These are phyloP conservation scores for Aspergillus fructus DNA, from an alignment of 2,329 filamentous ascomycete species.

Conservation along the genomic window DNA sequence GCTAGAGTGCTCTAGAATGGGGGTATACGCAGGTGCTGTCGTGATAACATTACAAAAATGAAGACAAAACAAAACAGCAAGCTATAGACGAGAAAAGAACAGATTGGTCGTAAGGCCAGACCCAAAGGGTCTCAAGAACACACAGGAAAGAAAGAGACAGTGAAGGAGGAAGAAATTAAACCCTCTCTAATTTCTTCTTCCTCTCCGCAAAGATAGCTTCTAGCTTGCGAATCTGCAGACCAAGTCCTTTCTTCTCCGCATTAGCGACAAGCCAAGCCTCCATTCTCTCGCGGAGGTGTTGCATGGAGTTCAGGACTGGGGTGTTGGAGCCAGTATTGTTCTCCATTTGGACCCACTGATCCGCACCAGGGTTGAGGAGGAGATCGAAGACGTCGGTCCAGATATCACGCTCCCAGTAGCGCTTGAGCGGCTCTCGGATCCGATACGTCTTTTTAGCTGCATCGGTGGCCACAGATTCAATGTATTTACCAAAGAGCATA, in stretches of 20 bases:
- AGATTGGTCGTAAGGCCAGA: background rate
- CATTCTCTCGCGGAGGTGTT: constrained; percentile 71
- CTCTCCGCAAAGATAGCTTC: constrained; percentile 66
- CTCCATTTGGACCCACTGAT: constrained; percentile 63
- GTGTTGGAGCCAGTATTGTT: constrained; percentile 41
- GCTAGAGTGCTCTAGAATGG: constrained; percentile 6
- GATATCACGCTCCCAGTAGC: constrained; percentile 95
- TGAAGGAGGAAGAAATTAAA: constrained; percentile 1
- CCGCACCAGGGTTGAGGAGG: constrained; percentile 70
- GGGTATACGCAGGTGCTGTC: constrained; percentile 11
- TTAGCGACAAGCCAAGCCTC: constrained; percentile 78
- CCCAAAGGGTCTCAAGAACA: background rate
- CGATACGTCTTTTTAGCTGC: constrained; percentile 63
- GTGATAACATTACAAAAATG: constrained; percentile 10
- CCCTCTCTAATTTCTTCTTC: constrained; percentile 37
- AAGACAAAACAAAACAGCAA: background rate
- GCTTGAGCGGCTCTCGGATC: constrained; percentile 79
- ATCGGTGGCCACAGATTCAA: constrained; percentile 62
- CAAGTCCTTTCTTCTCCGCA: constrained; percentile 73
- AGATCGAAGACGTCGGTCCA: constrained; percentile 83
- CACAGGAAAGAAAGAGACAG: background rate
- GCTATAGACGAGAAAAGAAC: background rate
- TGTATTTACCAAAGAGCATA: constrained; percentile 91
- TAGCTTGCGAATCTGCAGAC: constrained; percentile 59
- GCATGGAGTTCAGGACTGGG: constrained; percentile 73